Conservation (phyloP, 2,329 filamentous ascomycete genomes). For the Remersonia thermophila region DNA sequence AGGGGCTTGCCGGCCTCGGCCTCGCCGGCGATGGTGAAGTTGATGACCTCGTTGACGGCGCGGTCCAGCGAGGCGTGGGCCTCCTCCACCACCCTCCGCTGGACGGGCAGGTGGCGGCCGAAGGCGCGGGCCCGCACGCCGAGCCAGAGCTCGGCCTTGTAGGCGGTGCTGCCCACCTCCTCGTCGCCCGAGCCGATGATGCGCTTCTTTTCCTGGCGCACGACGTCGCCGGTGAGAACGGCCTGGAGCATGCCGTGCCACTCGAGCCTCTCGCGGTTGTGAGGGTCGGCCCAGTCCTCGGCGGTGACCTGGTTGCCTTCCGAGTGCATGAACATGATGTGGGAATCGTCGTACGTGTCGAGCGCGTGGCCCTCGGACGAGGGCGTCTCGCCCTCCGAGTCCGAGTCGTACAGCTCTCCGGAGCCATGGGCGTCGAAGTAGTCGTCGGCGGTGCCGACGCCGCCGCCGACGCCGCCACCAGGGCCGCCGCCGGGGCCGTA, state of each 20-base stretch:
- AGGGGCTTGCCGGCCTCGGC: slow-evolving; percentile 83
- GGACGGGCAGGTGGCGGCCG: slow-evolving; percentile 71
- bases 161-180: slow-evolving; percentile 47
- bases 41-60: slow-evolving; percentile 74
- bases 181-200: slow-evolving; percentile 65
- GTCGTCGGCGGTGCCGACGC: slow-evolving; percentile 41
- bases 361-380: slow-evolving; percentile 64
- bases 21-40: slow-evolving; percentile 88
- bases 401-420: slow-evolving; percentile 56
- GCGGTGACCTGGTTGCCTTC: slow-evolving; percentile 79
- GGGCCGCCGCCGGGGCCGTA: slow-evolving; percentile 10
- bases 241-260: slow-evolving; percentile 98
- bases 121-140: slow-evolving; percentile 75
- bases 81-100: slow-evolving; percentile 81
- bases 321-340: slow-evolving; percentile 82
- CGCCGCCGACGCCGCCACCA: too few relatives aligned
- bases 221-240: slow-evolving; percentile 89
- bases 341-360: slow-evolving; percentile 85
- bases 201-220: slow-evolving; percentile 94
- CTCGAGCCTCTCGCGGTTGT: slow-evolving; percentile 80
- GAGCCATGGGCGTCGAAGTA: slow-evolving; percentile 66
- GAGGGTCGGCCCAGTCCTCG: slow-evolving; percentile 79
- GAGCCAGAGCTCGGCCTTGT: slow-evolving; percentile 75
- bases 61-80: slow-evolving; percentile 60
- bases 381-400: slow-evolving; percentile 83